A percentile compares a stretch with the other conserved stretches of the same genome.
These are phyloP conservation scores for Fusarium staphyleae DNA, from an alignment of 2,329 filamentous ascomycete genomes.

Conservation along the genomic window DNA sequence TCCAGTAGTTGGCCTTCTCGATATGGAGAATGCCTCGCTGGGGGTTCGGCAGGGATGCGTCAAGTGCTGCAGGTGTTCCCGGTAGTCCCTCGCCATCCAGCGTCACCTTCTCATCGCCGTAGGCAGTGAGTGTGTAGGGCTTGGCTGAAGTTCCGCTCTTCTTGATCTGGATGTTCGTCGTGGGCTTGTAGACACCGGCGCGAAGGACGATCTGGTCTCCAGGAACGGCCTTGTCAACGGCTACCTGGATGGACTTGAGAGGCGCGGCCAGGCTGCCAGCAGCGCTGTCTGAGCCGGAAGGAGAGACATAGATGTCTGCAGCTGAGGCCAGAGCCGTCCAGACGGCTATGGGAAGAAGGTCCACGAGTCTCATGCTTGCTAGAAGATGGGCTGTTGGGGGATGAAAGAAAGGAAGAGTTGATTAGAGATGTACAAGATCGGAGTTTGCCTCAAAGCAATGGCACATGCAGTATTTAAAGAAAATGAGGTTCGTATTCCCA, in stretches of 20 bases:
- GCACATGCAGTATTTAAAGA: too few relatives aligned
- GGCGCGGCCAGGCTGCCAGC: slow-evolving; percentile 46
- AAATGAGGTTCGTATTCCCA: too few relatives aligned
- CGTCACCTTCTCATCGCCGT: slow-evolving; percentile 51
- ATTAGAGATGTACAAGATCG: too few relatives aligned
- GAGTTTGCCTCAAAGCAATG: too few relatives aligned
- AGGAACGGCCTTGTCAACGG: slow-evolving; percentile 52
- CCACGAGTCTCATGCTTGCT: too few relatives aligned
- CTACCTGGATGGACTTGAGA: slow-evolving; percentile 54
- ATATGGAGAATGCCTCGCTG: slow-evolving; percentile 56
- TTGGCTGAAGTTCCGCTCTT: slow-evolving; percentile 50
- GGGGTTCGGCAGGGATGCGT: slow-evolving; percentile 46
- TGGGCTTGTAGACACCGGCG: slow-evolving; percentile 52
- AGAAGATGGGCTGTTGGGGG: too few relatives aligned
- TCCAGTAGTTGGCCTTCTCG: slow-evolving; percentile 52
- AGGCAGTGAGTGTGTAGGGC: slow-evolving; percentile 52
- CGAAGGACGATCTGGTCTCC: slow-evolving; percentile 55
- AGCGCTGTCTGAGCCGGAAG: slow-evolving; percentile 49
- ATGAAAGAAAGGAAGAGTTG: too few relatives aligned
- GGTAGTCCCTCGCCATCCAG: slow-evolving; percentile 51
- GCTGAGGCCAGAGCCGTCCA: slow-evolving; percentile 15
- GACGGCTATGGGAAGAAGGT: too few relatives aligned
- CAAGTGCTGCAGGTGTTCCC: slow-evolving; percentile 49
- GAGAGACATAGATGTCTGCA: slow-evolving; percentile 53
- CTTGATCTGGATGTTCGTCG: slow-evolving; percentile 56